Conservation (phyloP, 345 rosid species). For the Sisymbrium altissimum region DNA sequence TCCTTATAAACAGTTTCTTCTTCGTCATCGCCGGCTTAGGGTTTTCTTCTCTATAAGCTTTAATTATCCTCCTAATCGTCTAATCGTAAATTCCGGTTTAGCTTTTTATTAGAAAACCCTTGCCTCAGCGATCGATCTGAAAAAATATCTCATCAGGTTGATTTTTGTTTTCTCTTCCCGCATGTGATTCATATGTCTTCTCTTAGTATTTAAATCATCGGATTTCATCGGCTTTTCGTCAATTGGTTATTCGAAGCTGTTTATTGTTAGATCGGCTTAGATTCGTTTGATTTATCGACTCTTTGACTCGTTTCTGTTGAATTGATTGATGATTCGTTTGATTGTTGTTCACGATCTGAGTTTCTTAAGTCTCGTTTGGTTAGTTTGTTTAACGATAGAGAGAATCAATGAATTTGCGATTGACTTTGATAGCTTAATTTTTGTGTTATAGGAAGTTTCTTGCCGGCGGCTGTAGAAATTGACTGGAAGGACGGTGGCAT, state of each 20-base stretch:
- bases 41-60: constrained; percentile 32
- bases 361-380: neutral
- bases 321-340: neutral
- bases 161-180: neutral
- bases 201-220: neutral
- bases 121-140: constrained; percentile 41
- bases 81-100: neutral
- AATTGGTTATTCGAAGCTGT: neutral
- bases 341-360: constrained; percentile 12
- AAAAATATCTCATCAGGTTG: constrained; percentile 5
- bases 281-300: constrained; percentile 16
- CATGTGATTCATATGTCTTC: neutral
- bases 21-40: constrained; percentile 41
- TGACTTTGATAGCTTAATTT: constrained; percentile 10
- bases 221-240: neutral
- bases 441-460: constrained; percentile 3
- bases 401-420: neutral
- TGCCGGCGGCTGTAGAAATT: constrained; percentile 15
- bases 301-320: neutral
- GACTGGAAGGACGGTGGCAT: constrained; percentile 2
- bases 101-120: constrained; percentile 19
- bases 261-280: constrained; percentile 31
- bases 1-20: constrained; percentile 18
- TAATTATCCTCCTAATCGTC: neutral
- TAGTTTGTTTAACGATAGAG: neutral